Base-by-base conservation (phyloP, 2,329 filamentous ascomycete genomes). In the Fusarium sp. region DNA sequence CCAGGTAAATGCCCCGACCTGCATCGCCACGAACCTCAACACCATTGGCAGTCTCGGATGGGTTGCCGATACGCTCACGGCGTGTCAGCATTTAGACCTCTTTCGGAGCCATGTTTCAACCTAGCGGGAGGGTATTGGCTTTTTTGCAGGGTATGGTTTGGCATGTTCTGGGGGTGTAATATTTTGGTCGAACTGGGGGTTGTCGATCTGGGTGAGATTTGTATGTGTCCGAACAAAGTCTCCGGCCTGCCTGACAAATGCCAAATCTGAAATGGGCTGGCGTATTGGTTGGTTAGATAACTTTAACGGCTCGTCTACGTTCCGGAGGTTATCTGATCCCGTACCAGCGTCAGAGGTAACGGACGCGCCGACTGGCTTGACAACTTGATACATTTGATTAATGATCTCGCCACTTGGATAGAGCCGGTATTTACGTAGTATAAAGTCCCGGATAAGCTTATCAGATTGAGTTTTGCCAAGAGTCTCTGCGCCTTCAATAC, bases 181-280 rank as follows among this genome's bases (percentile, higher is more conserved):
- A 42, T 55, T 63, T 55, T 49, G 53, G 51, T 44, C 42, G 24
- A 16, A 16, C 20, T 11, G 12, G 42, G 42, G 20, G 44, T 14
- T 22, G 59, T 62, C 14, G 57, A 60, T 46, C 38, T 14, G 24
- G 12, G 44, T 55, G 44, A 38, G 46, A 55, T 20, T 62, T 29
- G 33, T 40, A 63, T 53, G 60, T 55, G 11, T 63, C 60, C 60
- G 60, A 42, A 36, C 40, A 36, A 56, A 42, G 60, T 63, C 60
- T 63, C 60, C 49, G 46, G 44, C 27, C 33, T 16, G 20, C 31
- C 24, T 44, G 12, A 58, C 16, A 40, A 40, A 44, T 44, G 9
- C 10, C 44, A 49, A 2, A 49, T 17, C 22, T 29, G 22, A 17
- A 12, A 22, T 24, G 42, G 22, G 14, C 10, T 46, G 22, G 24